Conservation (phyloP, 169 alveolate genomes). For the Perkinsus chesapeaki region DNA sequence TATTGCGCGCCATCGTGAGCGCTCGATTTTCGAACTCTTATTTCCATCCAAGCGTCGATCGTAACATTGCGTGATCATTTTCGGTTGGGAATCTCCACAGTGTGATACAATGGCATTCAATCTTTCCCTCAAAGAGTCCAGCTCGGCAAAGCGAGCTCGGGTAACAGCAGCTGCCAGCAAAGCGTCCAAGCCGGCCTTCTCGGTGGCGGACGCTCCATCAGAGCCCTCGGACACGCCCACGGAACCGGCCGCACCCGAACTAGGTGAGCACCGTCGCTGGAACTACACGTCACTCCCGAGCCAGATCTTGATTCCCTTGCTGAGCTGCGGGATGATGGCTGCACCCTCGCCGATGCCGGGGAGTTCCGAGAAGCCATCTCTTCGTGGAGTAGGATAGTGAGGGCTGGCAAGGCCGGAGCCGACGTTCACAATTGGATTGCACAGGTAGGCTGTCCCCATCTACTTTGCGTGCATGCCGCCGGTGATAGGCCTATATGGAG, state of each 20-base stretch:
- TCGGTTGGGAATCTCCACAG: neutral
- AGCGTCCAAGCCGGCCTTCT: neutral
- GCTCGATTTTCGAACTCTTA: no score
- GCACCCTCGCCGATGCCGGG: neutral
- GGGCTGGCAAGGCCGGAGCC: neutral
- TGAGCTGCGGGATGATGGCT: neutral
- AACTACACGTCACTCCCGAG: neutral
- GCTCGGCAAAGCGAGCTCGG: neutral
- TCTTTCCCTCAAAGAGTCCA: neutral
- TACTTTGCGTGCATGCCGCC: neutral
- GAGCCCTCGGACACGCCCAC: neutral
- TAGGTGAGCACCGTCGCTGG: neutral
- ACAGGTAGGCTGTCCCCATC: neutral
- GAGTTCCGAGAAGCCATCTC: neutral
- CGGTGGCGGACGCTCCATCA: neutral
- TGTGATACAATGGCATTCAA: neutral
- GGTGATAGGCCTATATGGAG: neutral
- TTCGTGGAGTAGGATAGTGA: neutral
- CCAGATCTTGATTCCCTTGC: neutral
- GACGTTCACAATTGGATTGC: neutral
- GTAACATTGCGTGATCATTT: no score
- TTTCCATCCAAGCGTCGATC: no score
- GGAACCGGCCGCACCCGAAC: neutral
- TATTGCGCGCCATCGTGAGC: no score
- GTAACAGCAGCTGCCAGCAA: neutral